phyloP scores from a whole-genome alignment of 441 rosid genomes.

The Gossypium schwendimanii region DNA sequence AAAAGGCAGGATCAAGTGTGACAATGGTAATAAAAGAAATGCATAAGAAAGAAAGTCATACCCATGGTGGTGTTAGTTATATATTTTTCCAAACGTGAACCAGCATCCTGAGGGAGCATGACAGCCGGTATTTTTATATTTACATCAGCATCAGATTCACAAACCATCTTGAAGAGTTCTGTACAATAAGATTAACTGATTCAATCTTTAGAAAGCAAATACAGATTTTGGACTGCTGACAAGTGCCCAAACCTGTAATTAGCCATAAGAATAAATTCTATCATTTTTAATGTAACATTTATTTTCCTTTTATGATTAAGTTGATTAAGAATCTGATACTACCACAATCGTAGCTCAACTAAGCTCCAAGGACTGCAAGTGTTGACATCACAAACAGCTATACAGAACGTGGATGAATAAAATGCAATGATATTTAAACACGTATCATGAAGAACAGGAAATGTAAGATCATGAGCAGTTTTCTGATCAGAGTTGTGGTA shows the following conservation, averaged over 20 bases:
- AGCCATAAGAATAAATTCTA: not conserved
- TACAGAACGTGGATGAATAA: not conserved
- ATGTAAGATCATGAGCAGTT: not conserved
- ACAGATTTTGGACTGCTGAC: not conserved
- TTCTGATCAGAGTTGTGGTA: not conserved
- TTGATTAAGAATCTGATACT: not conserved
- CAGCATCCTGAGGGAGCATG: slow-evolving; percentile 55
- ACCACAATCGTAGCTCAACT: not conserved
- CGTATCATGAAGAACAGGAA: not conserved
- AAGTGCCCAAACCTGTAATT: not conserved
- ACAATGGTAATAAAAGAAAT: slow-evolving; percentile 1
- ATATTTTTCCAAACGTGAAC: slow-evolving; percentile 31
- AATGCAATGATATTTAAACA: not conserved
- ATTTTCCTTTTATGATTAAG: not conserved
- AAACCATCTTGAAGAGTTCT: slow-evolving; percentile 59
- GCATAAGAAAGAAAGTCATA: slow-evolving; percentile 17
- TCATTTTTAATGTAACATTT: slow-evolving; percentile 2
- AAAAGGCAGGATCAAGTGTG: not conserved
- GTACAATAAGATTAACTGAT: slow-evolving; percentile 12
- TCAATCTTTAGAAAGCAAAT: not conserved
- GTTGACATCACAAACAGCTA: not conserved
- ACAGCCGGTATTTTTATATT: slow-evolving; percentile 36
- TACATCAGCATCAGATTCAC: slow-evolving; percentile 37
- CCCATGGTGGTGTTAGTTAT: slow-evolving; percentile 26
- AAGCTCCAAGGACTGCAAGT: not conserved